These are phyloP conservation scores for Spironucleus salmonicida DNA, from an alignment of 208 protist genomes.

Conservation along the genomic window DNA sequence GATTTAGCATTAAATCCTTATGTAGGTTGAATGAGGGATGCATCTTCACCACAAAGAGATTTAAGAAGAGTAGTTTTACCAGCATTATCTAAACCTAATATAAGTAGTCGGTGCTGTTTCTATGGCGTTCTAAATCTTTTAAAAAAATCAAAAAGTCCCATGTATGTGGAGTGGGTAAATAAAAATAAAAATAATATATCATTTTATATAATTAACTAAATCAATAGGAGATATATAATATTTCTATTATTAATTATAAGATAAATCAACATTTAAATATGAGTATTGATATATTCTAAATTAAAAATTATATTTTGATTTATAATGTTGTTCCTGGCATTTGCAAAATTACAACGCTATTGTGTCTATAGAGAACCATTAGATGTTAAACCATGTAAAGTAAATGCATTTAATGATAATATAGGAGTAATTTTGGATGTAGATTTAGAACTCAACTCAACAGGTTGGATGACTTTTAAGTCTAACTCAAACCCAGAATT, in stretches of 20 bases:
- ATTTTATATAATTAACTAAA: too few relatives aligned
- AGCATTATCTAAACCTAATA: slow-evolving; percentile 83
- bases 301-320: too few relatives aligned
- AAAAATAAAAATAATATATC: not conserved
- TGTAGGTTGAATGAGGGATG: slow-evolving; percentile 69
- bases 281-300: too few relatives aligned
- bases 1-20: slow-evolving; percentile 90
- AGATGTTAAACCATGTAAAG: too few relatives aligned
- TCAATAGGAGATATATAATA: too few relatives aligned
- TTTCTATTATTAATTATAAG: too few relatives aligned
- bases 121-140: slow-evolving; percentile 58
- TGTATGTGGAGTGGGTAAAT: not conserved
- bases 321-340: too few relatives aligned
- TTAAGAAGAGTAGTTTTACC: slow-evolving; percentile 83
- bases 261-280: too few relatives aligned
- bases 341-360: too few relatives aligned
- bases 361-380: too few relatives aligned
- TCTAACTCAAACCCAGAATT: not conserved
- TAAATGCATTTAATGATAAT: too few relatives aligned
- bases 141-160: slow-evolving; percentile 68
- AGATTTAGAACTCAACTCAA: not conserved
- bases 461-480: slow-evolving; percentile 19
- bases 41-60: slow-evolving; percentile 70
- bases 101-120: slow-evolving; percentile 64
- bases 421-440: too few relatives aligned